Evolutionary conservation across 1,139 yeast genomes (phyloP).

Genomic region (Neolecta irregularis): DNA sequence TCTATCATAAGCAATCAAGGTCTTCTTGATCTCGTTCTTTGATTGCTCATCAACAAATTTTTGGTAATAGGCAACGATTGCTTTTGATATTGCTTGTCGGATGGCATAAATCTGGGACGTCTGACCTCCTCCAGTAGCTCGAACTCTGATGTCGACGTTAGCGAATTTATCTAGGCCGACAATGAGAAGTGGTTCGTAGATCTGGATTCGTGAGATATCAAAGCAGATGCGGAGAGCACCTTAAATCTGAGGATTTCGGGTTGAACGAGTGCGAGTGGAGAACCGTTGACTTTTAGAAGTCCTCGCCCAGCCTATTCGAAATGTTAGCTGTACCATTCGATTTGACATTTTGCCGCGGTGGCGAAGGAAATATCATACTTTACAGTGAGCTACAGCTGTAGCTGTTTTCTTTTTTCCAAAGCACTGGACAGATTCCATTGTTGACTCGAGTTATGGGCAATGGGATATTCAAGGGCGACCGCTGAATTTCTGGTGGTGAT

Average conservation of each 20-base stretch:
- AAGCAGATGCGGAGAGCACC: slow-evolving; percentile 19
- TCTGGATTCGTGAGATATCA: slow-evolving; percentile 22
- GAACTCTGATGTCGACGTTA: slow-evolving; percentile 95
- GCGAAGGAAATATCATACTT: slow-evolving; percentile 5
- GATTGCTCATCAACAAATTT: slow-evolving; percentile 98
- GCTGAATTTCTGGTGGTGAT: too few species aligned
- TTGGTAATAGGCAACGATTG: slow-evolving; percentile 98
- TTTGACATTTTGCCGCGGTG: too few species aligned
- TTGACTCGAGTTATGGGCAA: too few species aligned
- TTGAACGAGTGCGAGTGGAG: slow-evolving; percentile 97
- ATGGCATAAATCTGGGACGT: slow-evolving; percentile 79
- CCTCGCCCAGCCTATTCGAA: slow-evolving; percentile 72
- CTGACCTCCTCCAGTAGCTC: slow-evolving; percentile 99
- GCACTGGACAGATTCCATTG: slow-evolving; percentile 39
- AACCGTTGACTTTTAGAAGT: slow-evolving; percentile 96
- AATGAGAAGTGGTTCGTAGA: slow-evolving; percentile 95
- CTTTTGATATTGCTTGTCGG: slow-evolving; percentile 98
- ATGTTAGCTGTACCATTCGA: too few species aligned
- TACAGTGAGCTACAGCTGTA: slow-evolving; percentile 77
- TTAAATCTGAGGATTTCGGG: slow-evolving; percentile 99
- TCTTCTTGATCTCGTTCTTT: slow-evolving; percentile 98
- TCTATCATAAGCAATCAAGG: slow-evolving; percentile 96
- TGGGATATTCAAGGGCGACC: too few species aligned
- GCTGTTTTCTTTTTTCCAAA: slow-evolving; percentile 99
- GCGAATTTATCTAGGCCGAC: slow-evolving; percentile 99